phyloP scores from a whole-genome alignment of 192 early-diverging fungal species.

The Coemansia sp. region DNA sequence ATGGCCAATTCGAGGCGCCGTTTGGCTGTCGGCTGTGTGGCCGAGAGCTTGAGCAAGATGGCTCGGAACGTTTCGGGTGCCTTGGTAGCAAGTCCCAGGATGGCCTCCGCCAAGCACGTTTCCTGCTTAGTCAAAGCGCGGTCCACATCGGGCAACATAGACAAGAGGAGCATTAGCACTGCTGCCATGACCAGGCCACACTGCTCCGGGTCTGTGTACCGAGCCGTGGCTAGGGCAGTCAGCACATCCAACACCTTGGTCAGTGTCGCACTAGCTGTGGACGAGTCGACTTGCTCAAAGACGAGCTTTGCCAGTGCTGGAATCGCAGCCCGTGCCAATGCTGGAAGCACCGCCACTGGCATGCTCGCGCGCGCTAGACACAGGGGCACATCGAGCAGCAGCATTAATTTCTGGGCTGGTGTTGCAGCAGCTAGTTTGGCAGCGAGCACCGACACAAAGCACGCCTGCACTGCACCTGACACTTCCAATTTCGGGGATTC shows the following conservation, averaged over 20 bases:
- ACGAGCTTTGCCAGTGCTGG: constrained; percentile 13
- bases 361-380: neutral
- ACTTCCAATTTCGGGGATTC: neutral
- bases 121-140: neutral
- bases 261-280: neutral
- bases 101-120: constrained; percentile 14
- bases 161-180: constrained; percentile 37
- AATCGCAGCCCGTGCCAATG: constrained; percentile 13
- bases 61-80: constrained; percentile 15
- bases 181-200: constrained; percentile 16
- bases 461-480: neutral
- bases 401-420: neutral
- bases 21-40: constrained; percentile 27
- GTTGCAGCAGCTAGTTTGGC: neutral
- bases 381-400: neutral
- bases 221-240: constrained; percentile 8
- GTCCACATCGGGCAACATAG: constrained; percentile 19
- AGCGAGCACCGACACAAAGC: neutral
- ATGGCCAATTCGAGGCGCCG: constrained; percentile 28
- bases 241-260: constrained; percentile 8
- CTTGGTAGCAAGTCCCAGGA: constrained; percentile 23
- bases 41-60: constrained; percentile 21
- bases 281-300: neutral
- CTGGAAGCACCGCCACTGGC: neutral
- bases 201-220: neutral